Base-by-base conservation (phyloP, 169 alveolate genomes). In the Blepharisma undulans region DNA sequence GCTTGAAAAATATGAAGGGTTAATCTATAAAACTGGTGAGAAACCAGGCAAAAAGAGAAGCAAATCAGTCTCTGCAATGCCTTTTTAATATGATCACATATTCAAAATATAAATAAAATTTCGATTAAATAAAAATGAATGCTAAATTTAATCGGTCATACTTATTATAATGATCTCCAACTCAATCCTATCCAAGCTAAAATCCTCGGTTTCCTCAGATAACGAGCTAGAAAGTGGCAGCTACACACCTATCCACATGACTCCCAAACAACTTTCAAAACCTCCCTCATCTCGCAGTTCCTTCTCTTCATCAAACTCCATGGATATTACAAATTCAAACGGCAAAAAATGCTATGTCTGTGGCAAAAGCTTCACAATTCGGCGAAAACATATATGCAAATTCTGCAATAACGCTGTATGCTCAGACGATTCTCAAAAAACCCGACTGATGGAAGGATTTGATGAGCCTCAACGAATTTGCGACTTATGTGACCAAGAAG, bases 401-500 rank as follows among this genome's bases (percentile, higher is more conserved):
- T 82, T 34, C 36, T 82, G 89, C 89, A 32, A 6, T 12, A 34
- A 82, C 30, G 78, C 89, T 22, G 89, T 82, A 25, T 82, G 89
- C 32, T 32, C 33, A 21, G 89, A 82, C 27, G 76, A 82, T 59
- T 82, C 71, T 30, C 89, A 82, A 59, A 82, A 82, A 82, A 22
- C 74, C 7, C 32, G 89, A 30, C 6, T 72, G 22, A 22, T 82
- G 22, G 78, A 34, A 21, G 36, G 29, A 22, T 22, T 34, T 30
- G 60, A 25, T 16, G 89, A 60, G 36, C 34, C 77, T 7, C 77
- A 34, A 22, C 8, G 33, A 59, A 60, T 82, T 22, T 82, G 89
- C 34, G 89, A 82, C 89, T 22, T 34, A 14, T 82, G 89, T 72
- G 29, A 34, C 89, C 33, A 36, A n/a, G 78, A 82, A 82, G 89